Conservation (phyloP, 257 asterid species). For the Cordia subcordata region DNA sequence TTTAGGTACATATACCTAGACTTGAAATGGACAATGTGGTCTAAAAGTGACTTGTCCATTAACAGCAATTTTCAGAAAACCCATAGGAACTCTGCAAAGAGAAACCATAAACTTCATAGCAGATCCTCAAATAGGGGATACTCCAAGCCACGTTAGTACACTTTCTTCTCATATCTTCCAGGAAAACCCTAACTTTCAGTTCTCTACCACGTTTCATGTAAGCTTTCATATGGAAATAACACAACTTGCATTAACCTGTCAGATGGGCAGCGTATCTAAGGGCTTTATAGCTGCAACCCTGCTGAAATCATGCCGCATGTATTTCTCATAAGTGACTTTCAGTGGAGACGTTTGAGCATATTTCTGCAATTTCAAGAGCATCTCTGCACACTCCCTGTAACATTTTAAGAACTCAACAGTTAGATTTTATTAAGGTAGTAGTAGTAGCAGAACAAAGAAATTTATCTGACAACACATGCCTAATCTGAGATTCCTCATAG, state of each 20-base stretch:
- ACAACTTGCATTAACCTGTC: slow-evolving; percentile 3
- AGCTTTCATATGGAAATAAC: neutral
- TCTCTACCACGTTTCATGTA: neutral
- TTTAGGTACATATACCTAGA: no score
- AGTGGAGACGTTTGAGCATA: slow-evolving; percentile 55
- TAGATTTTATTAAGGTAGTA: slow-evolving; percentile 3
- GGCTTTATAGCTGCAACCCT: slow-evolving; percentile 68
- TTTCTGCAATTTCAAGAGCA: slow-evolving; percentile 76
- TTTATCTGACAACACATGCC: slow-evolving; percentile 29
- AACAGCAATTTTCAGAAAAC: no score
- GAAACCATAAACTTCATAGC: no score
- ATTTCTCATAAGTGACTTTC: slow-evolving; percentile 69
- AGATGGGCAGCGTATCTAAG: slow-evolving; percentile 48
- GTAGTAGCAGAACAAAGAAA: neutral
- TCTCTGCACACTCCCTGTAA: slow-evolving; percentile 66
- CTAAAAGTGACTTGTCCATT: neutral
- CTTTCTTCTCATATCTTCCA: no score
- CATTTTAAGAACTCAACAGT: slow-evolving; percentile 8
- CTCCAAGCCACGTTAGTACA: no score
- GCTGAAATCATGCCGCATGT: slow-evolving; percentile 33
- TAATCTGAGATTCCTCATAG: slow-evolving; percentile 66
- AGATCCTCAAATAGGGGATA: no score
- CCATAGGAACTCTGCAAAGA: no score
- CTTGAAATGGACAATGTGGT: no score
- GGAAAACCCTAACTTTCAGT: neutral